Percentiles rank a stretch among this genome's conserved stretches.
These are phyloP conservation scores for Entomophthora muscae DNA, from an alignment of 371 early-diverging fungal species.

Conservation along the genomic window DNA sequence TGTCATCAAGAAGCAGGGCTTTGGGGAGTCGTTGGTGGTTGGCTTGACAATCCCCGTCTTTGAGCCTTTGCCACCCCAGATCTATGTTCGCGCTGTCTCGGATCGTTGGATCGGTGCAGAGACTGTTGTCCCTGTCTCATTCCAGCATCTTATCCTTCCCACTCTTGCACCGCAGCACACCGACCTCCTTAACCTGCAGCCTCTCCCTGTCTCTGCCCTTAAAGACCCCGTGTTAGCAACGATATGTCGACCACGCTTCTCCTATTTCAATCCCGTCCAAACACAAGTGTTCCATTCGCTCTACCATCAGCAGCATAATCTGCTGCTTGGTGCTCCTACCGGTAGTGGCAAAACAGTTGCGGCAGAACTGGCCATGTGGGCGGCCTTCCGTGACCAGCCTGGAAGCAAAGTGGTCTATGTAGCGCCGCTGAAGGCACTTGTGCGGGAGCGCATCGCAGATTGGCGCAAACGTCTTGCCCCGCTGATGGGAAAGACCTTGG, in stretches of 20 bases:
- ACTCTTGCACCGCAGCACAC: conserved; percentile 67
- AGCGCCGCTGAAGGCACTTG: conserved; percentile 98
- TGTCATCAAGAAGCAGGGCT: conserved; percentile 24
- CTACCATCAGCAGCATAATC: conserved; percentile 70
- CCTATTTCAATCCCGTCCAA: conserved; percentile 96
- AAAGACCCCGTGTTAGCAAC: conserved; percentile 57
- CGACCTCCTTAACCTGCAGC: conserved; percentile 71
- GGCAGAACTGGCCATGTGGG: conserved; percentile 89
- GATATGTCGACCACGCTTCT: conserved; percentile 59
- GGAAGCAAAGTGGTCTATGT: conserved; percentile 89
- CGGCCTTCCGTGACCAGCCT: conserved; percentile 68
- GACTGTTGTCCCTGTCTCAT: conserved; percentile 63
- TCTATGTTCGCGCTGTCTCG: conserved; percentile 73
- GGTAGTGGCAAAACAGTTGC: conserved; percentile 98
- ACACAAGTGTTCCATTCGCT: conserved; percentile 94
- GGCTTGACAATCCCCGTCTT: conserved; percentile 73
- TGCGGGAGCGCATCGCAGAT: conserved; percentile 89
- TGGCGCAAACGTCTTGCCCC: conserved; percentile 66
- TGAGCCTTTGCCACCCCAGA: conserved; percentile 75
- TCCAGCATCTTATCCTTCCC: conserved; percentile 76
- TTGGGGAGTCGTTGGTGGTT: conserved; percentile 36
- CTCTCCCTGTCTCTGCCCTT: conserved; percentile 69
- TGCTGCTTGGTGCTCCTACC: conserved; percentile 93
- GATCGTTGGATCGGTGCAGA: conserved; percentile 92
- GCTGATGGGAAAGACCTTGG: conserved; percentile 57